These are phyloP conservation scores for Ananas comosus DNA, from an alignment of 176 grass and related monocot genomes.

Conservation along the genomic window DNA sequence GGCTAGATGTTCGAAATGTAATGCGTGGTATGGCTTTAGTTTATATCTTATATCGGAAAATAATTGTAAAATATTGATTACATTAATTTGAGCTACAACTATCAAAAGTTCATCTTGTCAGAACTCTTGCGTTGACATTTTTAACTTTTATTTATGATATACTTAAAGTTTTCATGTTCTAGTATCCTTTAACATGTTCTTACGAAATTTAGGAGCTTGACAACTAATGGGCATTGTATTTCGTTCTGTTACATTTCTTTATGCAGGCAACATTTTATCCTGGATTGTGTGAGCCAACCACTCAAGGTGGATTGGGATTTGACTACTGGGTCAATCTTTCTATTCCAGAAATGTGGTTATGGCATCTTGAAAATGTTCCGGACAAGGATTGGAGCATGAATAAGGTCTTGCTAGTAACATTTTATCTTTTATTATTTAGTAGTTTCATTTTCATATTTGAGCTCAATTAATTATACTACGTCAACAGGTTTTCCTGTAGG, in stretches of 20 bases:
- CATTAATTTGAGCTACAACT: neutral
- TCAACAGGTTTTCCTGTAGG: too few species aligned
- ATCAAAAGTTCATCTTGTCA: too few species aligned
- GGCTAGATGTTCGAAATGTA: too few species aligned
- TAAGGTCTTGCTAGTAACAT: constrained; percentile 46
- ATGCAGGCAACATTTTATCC: constrained; percentile 86
- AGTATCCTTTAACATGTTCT: too few species aligned
- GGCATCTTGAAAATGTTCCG: constrained; percentile 89
- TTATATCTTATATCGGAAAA: neutral
- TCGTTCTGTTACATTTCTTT: constrained; percentile 6
- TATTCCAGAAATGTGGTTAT: constrained; percentile 89
- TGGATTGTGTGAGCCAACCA: constrained; percentile 77
- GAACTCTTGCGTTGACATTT: too few species aligned
- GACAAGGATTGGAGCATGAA: constrained; percentile 85
- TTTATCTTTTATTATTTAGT: neutral
- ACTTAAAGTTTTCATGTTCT: too few species aligned
- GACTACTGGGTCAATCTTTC: constrained; percentile 88
- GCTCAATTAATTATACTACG: too few species aligned
- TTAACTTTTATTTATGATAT: too few species aligned
- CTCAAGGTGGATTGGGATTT: constrained; percentile 91
- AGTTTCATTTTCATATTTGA: neutral
- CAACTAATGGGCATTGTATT: neutral
- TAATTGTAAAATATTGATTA: neutral
- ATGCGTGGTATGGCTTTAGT: neutral
- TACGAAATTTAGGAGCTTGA: neutral